Base-by-base conservation (phyloP, 1,139 yeast species). In the Geotrichum europaeum region DNA sequence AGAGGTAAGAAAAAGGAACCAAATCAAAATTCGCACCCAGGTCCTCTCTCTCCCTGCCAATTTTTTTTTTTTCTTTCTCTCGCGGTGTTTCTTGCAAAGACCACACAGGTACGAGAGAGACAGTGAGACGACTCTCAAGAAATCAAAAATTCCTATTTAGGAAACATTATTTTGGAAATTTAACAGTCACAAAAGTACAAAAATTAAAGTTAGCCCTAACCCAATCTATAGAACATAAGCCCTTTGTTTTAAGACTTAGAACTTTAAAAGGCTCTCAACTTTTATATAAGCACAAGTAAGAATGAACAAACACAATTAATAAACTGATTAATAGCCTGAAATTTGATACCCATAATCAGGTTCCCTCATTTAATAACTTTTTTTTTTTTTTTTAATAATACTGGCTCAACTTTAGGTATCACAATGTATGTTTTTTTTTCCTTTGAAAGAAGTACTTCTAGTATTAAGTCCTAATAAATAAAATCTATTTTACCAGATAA, bases 1-100 rank as follows among this genome's bases (percentile, higher is more conserved):
- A 47, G 54, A 47, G 47, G 47, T 40, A 40, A 40, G 47, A 40
- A 40, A 40, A 5, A 40, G 47, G 47, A 40, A 40, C 47, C 47
- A 40, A 40, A 40, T 40, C 47, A 40, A 40, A 40, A 40, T 40
- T 40, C 47, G 47, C 47, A 40, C 47, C 47, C 47, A 40, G 47
- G 18, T n/a, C 47, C 47, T 40, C 30, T 51, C 25, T 10, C 52
- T 20, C 57, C 24, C 40, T 49, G 56, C 57, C 57, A 55, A 55
- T 47, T 47, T 47, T 54, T 54, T 54, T 24, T 32, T 53, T 36
- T 55, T 28, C 49, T 32, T 22, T 34, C 51, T 49, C 49, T 36
- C 2, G 20, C 18, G n/a, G 20, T 40, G 47, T n/a, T 15, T 18
- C 18, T 5, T 2, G 20, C 20, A n/a, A 15, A 15, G 18, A 40